A percentile compares a stretch with the other conserved stretches of the same genome.
Conservation (phyloP, 2,329 filamentous ascomycete genomes). For the Claviceps sp. region DNA sequence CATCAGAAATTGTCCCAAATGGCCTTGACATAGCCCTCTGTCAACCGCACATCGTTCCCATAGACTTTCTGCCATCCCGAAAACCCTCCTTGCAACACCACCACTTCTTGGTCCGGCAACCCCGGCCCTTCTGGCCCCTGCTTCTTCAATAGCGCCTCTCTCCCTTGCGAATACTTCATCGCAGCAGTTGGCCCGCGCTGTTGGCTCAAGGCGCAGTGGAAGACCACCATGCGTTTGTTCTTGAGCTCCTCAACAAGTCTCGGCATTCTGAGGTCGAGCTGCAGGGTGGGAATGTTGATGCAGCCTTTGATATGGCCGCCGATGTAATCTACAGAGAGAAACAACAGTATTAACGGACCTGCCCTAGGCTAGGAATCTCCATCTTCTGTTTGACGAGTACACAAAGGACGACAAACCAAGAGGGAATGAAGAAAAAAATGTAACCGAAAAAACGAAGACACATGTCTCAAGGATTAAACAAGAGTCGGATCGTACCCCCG, state of each 20-base stretch:
- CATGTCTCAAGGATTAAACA: not conserved
- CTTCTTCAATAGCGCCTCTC: conserved; percentile 33
- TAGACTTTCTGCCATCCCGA: conserved; percentile 76
- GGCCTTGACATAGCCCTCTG: conserved; percentile 73
- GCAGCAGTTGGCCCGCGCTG: conserved; percentile 80
- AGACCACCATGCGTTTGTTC: conserved; percentile 73
- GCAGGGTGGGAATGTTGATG: conserved; percentile 58
- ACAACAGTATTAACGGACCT: not conserved
- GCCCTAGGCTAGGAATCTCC: not conserved
- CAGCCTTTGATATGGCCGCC: conserved; percentile 78
- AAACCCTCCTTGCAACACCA: conserved; percentile 74
- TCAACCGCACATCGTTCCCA: conserved; percentile 66
- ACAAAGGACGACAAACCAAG: not conserved
- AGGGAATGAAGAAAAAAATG: not conserved
- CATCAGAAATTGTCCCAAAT: conserved; percentile 55
- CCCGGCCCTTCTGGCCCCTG: conserved; percentile 16
- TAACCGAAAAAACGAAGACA: not conserved
- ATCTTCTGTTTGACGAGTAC: not conserved
- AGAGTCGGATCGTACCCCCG: conserved; percentile 38
- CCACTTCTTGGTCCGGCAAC: conserved; percentile 51
- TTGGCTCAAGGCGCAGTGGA: conserved; percentile 88
- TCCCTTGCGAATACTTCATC: conserved; percentile 61
- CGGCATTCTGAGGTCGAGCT: conserved; percentile 64
- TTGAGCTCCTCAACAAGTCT: conserved; percentile 68
- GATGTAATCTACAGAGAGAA: conserved; percentile 54